phyloP scores from a whole-genome alignment of 257 asterid species.

The Linaria vulgaris region DNA sequence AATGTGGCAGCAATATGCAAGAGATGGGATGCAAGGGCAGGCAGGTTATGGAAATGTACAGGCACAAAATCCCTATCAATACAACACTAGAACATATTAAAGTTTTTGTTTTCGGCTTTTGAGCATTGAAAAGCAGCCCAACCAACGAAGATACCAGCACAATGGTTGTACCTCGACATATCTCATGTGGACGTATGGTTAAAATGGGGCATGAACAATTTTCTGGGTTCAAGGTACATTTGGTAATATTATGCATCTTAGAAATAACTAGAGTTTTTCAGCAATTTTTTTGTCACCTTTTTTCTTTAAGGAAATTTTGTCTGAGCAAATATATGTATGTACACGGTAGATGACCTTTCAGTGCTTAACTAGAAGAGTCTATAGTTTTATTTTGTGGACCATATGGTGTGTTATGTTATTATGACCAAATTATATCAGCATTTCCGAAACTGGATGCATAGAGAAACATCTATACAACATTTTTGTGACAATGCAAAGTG shows the following conservation, averaged over 20 bases:
- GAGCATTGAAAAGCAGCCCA: background rate
- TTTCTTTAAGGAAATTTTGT: background rate
- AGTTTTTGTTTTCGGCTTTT: conserved; percentile 17
- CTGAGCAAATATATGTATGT: background rate
- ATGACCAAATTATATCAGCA: no score
- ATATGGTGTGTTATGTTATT: no score
- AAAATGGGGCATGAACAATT: no score
- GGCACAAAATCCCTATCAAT: conserved; percentile 35
- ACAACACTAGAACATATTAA: conserved; percentile 46
- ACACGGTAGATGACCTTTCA: no score
- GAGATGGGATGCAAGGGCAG: conserved; percentile 86
- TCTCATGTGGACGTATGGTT: conserved; percentile 7
- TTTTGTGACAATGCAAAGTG: no score
- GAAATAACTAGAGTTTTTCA: background rate
- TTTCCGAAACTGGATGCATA: no score
- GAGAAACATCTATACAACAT: no score
- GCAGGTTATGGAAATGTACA: conserved; percentile 46
- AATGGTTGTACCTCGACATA: background rate
- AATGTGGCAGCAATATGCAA: conserved; percentile 89
- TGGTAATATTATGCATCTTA: background rate
- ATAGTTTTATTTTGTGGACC: no score
- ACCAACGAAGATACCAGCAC: background rate
- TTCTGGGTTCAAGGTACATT: no score
- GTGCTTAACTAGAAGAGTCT: no score
- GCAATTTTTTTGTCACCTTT: background rate